Base-by-base conservation (phyloP, 768 basidiomycete genomes). In the Russula ochroleuca region DNA sequence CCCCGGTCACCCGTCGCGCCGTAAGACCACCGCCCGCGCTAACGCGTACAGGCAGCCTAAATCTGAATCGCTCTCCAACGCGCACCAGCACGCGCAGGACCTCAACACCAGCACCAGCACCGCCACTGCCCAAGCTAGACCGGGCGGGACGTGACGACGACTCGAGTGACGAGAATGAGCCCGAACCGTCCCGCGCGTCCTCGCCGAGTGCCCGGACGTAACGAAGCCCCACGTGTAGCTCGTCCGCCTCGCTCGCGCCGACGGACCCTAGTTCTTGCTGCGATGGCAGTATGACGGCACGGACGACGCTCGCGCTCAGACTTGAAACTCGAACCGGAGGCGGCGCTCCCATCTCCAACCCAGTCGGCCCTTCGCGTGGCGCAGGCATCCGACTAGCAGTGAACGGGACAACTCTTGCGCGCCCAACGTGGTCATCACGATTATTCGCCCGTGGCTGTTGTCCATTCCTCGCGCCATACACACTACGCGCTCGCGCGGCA, bases 191-290 rank as follows among this genome's bases (percentile, higher is more conserved):
- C 14, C 70, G 73, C 50, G 68, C 70, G 38, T 87, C 84, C 40
- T 79, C 85, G 23, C 87, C 89, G 61, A 90, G 77, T 15, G 86
- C 81, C 56, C 82, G 82, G 43, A 90, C 85, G 68, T 89, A 90
- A 68, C 84, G 85, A 67, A 88, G 79, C 8, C 87, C 86, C 71
- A 87, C 82, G 31, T 78, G 77, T 28, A 91, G 78, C 56, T 88
- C 89, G 71, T 90, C 89, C 31, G 76, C 78, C 69, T 81, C 83
- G 43, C 45, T 47, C 45, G 45, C 10, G 5, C 45, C 45, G n/a
- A 21, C 11, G 21, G 45, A 9, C 45, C 45, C n/a, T 13, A n/a
- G n/a, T 47, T 47, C n/a, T 49, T 49, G 25, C 25, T 28, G 48
- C 15, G 23, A 28, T 13, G 23, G 73, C 2, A 48, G 40, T 5